phyloP scores from a whole-genome alignment of 257 asterid species.

The Solanum habrochaites region DNA sequence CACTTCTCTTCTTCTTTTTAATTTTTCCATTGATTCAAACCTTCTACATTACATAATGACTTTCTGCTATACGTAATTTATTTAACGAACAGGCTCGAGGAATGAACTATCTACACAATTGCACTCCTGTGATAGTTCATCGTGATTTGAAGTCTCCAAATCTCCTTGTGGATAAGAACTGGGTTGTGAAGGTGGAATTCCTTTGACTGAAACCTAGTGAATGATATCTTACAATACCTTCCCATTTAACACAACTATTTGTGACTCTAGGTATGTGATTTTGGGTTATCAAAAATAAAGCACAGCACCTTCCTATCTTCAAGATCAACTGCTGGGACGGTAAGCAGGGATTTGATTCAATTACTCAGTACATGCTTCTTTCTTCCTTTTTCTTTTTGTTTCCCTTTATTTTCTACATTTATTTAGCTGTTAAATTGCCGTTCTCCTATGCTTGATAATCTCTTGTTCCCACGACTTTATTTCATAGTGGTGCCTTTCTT shows the following conservation, averaged over 20 bases:
- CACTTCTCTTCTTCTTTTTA: neutral
- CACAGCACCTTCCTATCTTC: constrained; percentile 92
- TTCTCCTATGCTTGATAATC: neutral
- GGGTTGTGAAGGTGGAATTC: constrained; percentile 86
- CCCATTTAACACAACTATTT: constrained; percentile 2
- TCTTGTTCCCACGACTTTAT: neutral
- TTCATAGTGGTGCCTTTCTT: constrained; percentile 12
- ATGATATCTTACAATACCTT: neutral
- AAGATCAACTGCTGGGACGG: constrained; percentile 98
- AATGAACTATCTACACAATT: constrained; percentile 92
- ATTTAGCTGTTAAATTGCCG: neutral
- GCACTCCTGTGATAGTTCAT: constrained; percentile 83
- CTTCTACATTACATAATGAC: neutral
- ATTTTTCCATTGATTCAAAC: neutral
- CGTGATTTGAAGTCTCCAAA: constrained; percentile 97
- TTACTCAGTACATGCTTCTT: neutral
- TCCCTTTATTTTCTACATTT: neutral
- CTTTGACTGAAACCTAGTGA: neutral
- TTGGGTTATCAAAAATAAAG: constrained; percentile 87
- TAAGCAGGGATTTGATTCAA: constrained; percentile 23
- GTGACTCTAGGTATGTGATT: constrained; percentile 71
- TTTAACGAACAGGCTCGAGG: constrained; percentile 67
- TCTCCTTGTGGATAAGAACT: constrained; percentile 93
- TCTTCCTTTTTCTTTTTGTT: neutral
- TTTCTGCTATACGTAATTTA: neutral